Evolutionary conservation across 768 basidiomycete species (phyloP).

Genomic region (Suillus brevipes): DNA sequence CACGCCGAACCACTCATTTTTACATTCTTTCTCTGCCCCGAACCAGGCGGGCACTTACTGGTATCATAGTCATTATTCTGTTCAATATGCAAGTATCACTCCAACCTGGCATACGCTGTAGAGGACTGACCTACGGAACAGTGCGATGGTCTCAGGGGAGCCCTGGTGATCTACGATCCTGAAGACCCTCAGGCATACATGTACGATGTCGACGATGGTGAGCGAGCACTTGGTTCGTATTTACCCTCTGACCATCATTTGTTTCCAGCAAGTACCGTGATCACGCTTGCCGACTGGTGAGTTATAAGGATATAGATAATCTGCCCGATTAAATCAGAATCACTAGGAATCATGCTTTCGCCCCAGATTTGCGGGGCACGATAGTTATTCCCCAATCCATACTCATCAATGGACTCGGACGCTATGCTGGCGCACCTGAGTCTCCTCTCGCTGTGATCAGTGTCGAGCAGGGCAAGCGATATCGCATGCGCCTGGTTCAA

Average conservation of each 20-base stretch:
- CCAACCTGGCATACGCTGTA: background rate
- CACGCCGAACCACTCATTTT: conserved; percentile 17
- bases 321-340: background rate
- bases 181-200: conserved; percentile 37
- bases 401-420: conserved; percentile 43
- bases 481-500: conserved; percentile 38
- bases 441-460: conserved; percentile 36
- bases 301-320: background rate
- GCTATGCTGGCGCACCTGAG: conserved; percentile 33
- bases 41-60: conserved; percentile 31
- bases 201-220: conserved; percentile 48
- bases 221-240: background rate
- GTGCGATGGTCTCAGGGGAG: conserved; percentile 27
- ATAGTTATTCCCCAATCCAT: conserved; percentile 25
- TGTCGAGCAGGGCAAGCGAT: conserved; percentile 33
- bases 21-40: conserved; percentile 22
- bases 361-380: conserved; percentile 23
- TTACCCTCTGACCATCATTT: background rate
- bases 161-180: conserved; percentile 43
- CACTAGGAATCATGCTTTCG: conserved; percentile 17
- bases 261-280: conserved; percentile 36
- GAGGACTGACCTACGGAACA: background rate
- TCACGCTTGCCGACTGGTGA: conserved; percentile 44
- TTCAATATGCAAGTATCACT: conserved; percentile 34
- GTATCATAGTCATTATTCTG: conserved; percentile 39